Evolutionary conservation across 2,329 filamentous ascomycete genomes (phyloP).

Genomic region (Fusarium sp.): DNA sequence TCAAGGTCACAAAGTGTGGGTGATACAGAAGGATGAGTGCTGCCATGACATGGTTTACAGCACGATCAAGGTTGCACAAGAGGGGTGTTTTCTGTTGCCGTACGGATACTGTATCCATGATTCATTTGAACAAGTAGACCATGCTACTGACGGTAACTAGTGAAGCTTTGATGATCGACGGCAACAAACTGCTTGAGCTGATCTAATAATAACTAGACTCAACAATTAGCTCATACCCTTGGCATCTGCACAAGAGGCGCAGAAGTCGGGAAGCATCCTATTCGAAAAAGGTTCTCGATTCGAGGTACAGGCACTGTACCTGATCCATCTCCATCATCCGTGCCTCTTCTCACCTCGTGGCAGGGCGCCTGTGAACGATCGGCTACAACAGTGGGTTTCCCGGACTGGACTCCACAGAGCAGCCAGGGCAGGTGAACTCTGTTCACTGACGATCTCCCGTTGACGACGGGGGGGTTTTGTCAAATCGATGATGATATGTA

Average conservation of each 20-base stretch:
- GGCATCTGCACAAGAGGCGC: neutral
- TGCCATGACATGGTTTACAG: neutral
- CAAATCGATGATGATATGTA: neutral
- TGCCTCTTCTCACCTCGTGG: neutral
- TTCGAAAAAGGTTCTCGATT: neutral
- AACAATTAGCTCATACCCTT: neutral
- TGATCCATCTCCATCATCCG: neutral
- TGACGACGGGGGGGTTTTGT: neutral
- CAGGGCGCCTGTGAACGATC: neutral
- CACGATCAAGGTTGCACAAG: neutral
- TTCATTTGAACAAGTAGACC: too few species aligned
- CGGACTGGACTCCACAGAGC: neutral
- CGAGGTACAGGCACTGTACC: neutral
- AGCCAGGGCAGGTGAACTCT: neutral
- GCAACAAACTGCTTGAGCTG: neutral
- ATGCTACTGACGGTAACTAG: neutral
- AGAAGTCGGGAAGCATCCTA: neutral
- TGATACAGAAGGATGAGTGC: slow-evolving; percentile 28
- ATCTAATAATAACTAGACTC: neutral
- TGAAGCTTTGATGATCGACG: neutral
- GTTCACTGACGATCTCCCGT: neutral
- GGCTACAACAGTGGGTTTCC: neutral
- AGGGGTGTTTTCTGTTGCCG: neutral
- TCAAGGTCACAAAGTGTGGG: slow-evolving; percentile 16
- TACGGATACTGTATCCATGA: neutral